Base-by-base conservation (phyloP, 2,329 filamentous ascomycete genomes). In the Teratosphaeria gauchensis region DNA sequence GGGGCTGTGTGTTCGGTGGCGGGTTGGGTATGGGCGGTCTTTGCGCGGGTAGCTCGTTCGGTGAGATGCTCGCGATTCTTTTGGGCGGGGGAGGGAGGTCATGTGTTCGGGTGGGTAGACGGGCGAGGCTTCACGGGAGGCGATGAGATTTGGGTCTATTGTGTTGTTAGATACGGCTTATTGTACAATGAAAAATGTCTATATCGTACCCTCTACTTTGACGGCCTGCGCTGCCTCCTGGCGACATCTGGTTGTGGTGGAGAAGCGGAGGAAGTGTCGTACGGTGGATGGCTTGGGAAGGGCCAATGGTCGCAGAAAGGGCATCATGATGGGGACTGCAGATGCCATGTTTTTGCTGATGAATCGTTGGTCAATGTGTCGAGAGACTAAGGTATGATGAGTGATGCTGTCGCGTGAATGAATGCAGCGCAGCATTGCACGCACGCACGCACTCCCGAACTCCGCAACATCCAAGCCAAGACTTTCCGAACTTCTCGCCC, bases 231-330 rank as follows among this genome's bases (percentile, higher is more conserved):
- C 52, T 54, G 53, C 56, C 56, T 60, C 58, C 30, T 21, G 61
- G 57, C 60, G 61, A 62, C 65, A 70, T 63, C 55, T 38, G 51
- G 64, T 59, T 57, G 59, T 64, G 53, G 68, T 69, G 5, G 75
- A 77, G 70, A 77, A 75, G 66, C 72, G 72, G 58, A 75, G 66
- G 68, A 75, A 72, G 53, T 71, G 73, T 42, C 68, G 68, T 56
- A 74, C 66, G 8, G 73, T 68, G 46, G 72, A 62, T 19, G 70
- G 65, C 58, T 71, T 66, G 21, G 76, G 73, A 5, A 72, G 68
- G 3, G 65, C 70, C 59, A 76, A 61, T 56, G 76, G 75, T 59
- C 75, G 67, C 30, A 78, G 66, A 53, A 78, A 72, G 6, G 75
- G 65, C 57, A 74, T 62, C 57, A 74, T 62, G 31, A 75, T 55